Percentiles rank a stretch among this genome's conserved stretches.
phyloP scores from a whole-genome alignment of 306 rosid genomes.

The Cyamopsis tetragonoloba region DNA sequence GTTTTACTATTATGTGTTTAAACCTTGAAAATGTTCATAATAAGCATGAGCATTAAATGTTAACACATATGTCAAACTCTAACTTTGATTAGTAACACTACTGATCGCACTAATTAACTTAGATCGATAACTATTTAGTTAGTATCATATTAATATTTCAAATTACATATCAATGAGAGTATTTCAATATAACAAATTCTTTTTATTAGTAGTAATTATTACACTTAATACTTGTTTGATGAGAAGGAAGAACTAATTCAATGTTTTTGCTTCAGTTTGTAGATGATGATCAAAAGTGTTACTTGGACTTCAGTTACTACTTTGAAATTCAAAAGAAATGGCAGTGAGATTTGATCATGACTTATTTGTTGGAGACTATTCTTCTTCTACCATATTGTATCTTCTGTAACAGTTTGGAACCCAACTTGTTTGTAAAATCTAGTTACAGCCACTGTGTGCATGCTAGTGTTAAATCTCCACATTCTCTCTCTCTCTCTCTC shows the following conservation, averaged over 20 bases:
- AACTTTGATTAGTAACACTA: too few relatives aligned
- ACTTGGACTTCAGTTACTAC: slow-evolving; percentile 62
- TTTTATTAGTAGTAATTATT: too few relatives aligned
- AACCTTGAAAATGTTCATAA: too few relatives aligned
- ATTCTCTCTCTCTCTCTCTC: not conserved
- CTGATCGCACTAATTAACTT: too few relatives aligned
- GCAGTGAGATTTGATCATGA: slow-evolving; percentile 30
- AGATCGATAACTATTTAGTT: too few relatives aligned
- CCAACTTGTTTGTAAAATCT: slow-evolving; percentile 13
- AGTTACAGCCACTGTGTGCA: not conserved
- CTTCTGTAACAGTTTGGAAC: slow-evolving; percentile 24
- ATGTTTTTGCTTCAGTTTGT: slow-evolving; percentile 46
- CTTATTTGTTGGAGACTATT: not conserved
- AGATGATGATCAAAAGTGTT: slow-evolving; percentile 81
- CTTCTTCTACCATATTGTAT: slow-evolving; percentile 28
- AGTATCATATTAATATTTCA: too few relatives aligned
- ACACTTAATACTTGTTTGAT: not conserved
- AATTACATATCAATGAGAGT: too few relatives aligned
- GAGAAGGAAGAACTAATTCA: not conserved
- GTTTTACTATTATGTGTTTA: too few relatives aligned
- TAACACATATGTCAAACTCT: too few relatives aligned
- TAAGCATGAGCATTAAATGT: too few relatives aligned
- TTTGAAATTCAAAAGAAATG: slow-evolving; percentile 79
- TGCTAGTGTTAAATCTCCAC: not conserved
- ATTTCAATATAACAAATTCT: too few relatives aligned